Conservation (phyloP, 2,329 filamentous ascomycete genomes). For the Pleoardoris graminearum region DNA sequence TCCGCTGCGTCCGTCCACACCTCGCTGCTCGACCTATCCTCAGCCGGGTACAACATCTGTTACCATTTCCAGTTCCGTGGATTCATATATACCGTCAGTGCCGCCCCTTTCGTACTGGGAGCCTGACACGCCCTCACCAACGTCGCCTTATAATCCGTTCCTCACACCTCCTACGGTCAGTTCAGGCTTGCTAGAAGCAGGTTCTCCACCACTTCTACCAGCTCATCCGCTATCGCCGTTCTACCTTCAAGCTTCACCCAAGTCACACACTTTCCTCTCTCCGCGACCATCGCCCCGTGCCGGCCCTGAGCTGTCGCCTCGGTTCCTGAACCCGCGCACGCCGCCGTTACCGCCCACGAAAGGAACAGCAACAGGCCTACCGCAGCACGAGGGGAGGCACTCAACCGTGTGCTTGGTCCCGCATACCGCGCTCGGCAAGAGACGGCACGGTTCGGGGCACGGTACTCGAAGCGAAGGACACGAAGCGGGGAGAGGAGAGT, state of each 20-base stretch:
- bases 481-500: background rate
- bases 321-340: slow-evolving; percentile 19
- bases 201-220: slow-evolving; percentile 19
- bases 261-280: slow-evolving; percentile 5
- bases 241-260: slow-evolving; percentile 7
- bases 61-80: background rate
- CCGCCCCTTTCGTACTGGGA: slow-evolving; percentile 23
- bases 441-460: background rate
- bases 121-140: slow-evolving; percentile 20
- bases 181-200: background rate
- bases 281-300: background rate
- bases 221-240: slow-evolving; percentile 26
- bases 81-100: slow-evolving; percentile 11
- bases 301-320: slow-evolving; percentile 10
- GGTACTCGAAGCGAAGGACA: background rate
- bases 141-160: slow-evolving; percentile 20
- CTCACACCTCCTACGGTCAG: slow-evolving; percentile 12
- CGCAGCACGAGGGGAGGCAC: background rate
- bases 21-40: slow-evolving; percentile 18
- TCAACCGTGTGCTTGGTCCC: background rate
- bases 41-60: background rate
- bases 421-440: background rate
- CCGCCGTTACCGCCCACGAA: slow-evolving; percentile 12
- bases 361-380: background rate
- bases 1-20: slow-evolving; percentile 17